phyloP scores from a whole-genome alignment of 495 filamentous ascomycete genomes.

The Penicillium fimorum region DNA sequence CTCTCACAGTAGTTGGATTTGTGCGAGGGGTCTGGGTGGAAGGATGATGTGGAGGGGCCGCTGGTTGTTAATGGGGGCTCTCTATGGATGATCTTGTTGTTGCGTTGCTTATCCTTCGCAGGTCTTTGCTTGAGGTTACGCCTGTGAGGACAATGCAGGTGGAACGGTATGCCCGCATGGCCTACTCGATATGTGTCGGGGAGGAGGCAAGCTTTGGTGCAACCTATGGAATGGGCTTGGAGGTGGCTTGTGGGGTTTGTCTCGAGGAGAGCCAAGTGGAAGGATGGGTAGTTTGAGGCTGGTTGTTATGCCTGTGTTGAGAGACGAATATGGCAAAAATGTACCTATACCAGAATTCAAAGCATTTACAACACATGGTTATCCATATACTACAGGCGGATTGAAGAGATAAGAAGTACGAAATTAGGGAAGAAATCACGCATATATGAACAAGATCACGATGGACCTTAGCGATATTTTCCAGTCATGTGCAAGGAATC shows the following conservation, averaged over 20 bases:
- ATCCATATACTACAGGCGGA: too few species aligned
- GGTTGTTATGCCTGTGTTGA: not conserved
- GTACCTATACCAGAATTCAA: too few species aligned
- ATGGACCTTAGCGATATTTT: constrained; percentile 1
- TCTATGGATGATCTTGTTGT: constrained; percentile 23
- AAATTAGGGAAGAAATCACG: too few species aligned
- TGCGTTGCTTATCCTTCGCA: constrained; percentile 33
- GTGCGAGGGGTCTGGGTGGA: constrained; percentile 12
- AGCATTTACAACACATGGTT: too few species aligned
- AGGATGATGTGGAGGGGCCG: constrained; percentile 3
- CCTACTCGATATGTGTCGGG: constrained; percentile 41
- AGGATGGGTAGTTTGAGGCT: not conserved
- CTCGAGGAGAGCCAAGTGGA: not conserved
- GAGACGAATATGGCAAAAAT: too few species aligned
- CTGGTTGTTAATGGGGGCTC: constrained; percentile 43
- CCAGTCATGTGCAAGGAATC: constrained; percentile 18
- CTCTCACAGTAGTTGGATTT: constrained; percentile 29
- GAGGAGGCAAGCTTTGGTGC: constrained; percentile 42
- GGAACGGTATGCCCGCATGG: constrained; percentile 31
- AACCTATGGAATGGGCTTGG: constrained; percentile 6
- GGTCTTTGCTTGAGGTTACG: constrained; percentile 26
- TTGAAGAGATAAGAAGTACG: too few species aligned
- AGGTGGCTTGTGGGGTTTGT: not conserved
- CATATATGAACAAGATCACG: not conserved
- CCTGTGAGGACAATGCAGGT: constrained; percentile 28